These are phyloP conservation scores for Amoebophrya sp. DNA, from an alignment of 169 alveolate genomes.

Conservation along the genomic window DNA sequence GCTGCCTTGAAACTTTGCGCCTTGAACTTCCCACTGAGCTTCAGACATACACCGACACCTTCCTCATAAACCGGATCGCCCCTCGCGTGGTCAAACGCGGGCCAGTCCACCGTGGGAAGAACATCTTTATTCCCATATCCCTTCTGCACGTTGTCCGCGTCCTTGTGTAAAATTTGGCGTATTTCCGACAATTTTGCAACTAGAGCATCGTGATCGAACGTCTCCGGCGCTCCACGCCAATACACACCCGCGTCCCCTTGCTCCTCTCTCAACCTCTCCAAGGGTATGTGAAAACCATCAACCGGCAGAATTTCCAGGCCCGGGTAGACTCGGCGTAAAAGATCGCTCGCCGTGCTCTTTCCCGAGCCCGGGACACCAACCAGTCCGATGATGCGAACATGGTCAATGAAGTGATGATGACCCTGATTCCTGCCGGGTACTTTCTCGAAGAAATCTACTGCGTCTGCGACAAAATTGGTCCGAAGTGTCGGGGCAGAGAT, in stretches of 20 bases:
- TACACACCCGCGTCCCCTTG: not conserved
- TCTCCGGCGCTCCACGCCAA: not conserved
- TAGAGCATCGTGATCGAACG: not conserved
- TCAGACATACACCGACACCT: too few species aligned
- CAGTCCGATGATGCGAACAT: too few species aligned
- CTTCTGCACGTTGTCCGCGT: too few species aligned
- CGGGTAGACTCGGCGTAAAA: too few species aligned
- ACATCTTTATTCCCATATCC: too few species aligned
- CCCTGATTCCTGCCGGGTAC: too few species aligned
- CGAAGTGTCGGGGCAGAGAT: not conserved
- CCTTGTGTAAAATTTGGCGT: not conserved
- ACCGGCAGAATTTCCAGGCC: not conserved
- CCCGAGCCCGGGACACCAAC: not conserved
- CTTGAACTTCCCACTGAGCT: too few species aligned
- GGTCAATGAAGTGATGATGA: too few species aligned
- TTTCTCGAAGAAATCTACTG: not conserved
- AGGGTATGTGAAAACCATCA: not conserved
- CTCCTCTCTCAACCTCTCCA: not conserved
- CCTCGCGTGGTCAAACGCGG: not conserved
- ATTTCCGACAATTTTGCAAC: not conserved
- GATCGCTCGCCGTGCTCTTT: not conserved
- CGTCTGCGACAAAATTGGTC: not conserved
- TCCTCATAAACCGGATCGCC: too few species aligned
- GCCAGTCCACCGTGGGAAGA: conserved; percentile 5
- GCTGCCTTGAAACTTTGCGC: not conserved